Conservation (phyloP, 192 early-diverging fungal genomes). For the Rhizophlyctis rosea region DNA sequence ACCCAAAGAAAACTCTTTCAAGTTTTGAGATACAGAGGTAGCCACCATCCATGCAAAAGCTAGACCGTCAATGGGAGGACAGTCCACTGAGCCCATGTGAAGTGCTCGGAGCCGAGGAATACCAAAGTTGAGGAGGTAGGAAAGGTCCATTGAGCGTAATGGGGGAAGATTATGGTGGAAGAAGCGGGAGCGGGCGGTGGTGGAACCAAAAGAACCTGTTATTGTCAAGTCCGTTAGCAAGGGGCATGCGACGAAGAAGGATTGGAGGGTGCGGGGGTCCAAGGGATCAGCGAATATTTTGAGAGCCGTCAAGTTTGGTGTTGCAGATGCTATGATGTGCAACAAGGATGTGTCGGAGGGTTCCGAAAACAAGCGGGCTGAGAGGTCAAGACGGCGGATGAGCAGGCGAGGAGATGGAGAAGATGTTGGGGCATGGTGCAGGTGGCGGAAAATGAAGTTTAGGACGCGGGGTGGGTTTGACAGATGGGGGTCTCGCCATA, state of each 20-base stretch:
- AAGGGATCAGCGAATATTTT: constrained; percentile 20
- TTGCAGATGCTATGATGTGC: not conserved
- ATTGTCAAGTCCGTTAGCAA: not conserved
- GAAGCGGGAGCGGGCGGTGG: not conserved
- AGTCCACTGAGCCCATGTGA: constrained; percentile 10
- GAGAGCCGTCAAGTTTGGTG: not conserved
- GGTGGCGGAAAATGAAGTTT: constrained; percentile 11
- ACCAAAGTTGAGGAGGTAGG: not conserved
- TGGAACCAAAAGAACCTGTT: constrained; percentile 10
- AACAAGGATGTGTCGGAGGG: constrained; percentile 16
- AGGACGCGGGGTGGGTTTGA: not conserved
- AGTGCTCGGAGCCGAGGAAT: not conserved
- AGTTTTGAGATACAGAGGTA: not conserved
- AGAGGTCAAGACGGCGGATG: constrained; percentile 14
- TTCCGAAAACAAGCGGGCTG: constrained; percentile 1
- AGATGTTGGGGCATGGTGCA: not conserved
- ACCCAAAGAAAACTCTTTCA: constrained; percentile 6
- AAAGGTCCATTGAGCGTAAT: constrained; percentile 6
- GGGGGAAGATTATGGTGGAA: constrained; percentile 20
- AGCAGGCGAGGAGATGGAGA: constrained; percentile 5
- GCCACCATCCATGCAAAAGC: constrained; percentile 1
- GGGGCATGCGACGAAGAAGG: constrained; percentile 2
- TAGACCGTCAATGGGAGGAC: constrained; percentile 7
- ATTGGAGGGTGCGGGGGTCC: constrained; percentile 17
- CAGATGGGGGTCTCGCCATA: constrained; percentile 11